Evolutionary conservation across 768 basidiomycete species (phyloP).

Genomic region (Tremella mesenterica): DNA sequence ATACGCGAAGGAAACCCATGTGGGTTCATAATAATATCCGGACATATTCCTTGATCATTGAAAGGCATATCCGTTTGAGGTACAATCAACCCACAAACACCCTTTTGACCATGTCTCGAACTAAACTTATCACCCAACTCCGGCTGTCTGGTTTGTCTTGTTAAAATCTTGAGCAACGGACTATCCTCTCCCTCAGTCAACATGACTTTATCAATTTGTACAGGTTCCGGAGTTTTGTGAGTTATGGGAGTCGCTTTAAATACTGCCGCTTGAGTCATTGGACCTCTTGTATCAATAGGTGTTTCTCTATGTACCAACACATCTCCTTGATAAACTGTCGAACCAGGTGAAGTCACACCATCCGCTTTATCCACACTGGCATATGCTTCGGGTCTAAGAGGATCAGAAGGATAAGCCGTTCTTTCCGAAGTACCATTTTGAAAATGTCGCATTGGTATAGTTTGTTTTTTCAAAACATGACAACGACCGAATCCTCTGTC

Average conservation of each 20-base stretch:
- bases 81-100: constrained; percentile 96
- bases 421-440: constrained; percentile 97
- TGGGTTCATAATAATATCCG: constrained; percentile 99
- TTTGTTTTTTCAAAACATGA: constrained; percentile 92
- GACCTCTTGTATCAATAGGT: constrained; percentile 60
- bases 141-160: constrained; percentile 90
- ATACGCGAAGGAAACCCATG: constrained; percentile 94
- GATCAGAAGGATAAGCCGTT: constrained; percentile 81
- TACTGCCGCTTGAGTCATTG: constrained; percentile 38
- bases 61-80: constrained; percentile 99
- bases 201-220: constrained; percentile 95
- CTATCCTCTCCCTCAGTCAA: constrained; percentile 95
- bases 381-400: constrained; percentile 70
- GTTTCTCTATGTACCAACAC: constrained; percentile 96
- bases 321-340: constrained; percentile 83
- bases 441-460: constrained; percentile 87
- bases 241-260: constrained; percentile 88
- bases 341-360: constrained; percentile 89
- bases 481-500: constrained; percentile 97
- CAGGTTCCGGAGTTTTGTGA: constrained; percentile 88
- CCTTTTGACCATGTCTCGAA: constrained; percentile 95
- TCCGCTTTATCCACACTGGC: constrained; percentile 76
- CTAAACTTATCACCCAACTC: constrained; percentile 99
- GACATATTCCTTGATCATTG: constrained; percentile 92
- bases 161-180: constrained; percentile 90